Conservation (phyloP, 345 rosid species). For the Linum tenue region DNA sequence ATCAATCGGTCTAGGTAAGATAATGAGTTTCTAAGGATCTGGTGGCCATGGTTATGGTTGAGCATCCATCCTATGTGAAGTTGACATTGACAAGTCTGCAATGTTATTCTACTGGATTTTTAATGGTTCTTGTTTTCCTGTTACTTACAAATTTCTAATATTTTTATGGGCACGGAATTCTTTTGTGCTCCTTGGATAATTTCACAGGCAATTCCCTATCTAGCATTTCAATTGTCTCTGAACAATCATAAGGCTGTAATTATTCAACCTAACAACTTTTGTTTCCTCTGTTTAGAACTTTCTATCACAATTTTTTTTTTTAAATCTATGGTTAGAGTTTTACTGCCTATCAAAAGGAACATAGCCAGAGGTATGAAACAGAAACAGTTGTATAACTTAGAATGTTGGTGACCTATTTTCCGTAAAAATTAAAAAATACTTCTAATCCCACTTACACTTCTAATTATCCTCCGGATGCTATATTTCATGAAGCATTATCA, state of each 20-base stretch:
- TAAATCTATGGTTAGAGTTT: too few relatives aligned
- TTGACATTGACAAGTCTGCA: not conserved
- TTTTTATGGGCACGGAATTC: not conserved
- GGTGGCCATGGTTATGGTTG: not conserved
- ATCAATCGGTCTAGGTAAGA: slow-evolving; percentile 97
- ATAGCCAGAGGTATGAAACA: too few relatives aligned
- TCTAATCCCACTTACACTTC: too few relatives aligned
- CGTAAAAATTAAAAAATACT: too few relatives aligned
- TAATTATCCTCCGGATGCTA: not conserved
- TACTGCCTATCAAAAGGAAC: too few relatives aligned
- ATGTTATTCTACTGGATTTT: not conserved
- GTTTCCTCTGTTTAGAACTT: not conserved
- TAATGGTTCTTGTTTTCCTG: not conserved
- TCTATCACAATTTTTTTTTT: not conserved
- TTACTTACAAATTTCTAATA: not conserved
- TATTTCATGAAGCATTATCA: not conserved
- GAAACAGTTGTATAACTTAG: too few relatives aligned
- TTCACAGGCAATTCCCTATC: not conserved
- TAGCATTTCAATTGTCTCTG: not conserved
- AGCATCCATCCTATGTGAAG: not conserved
- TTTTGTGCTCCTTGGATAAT: not conserved
- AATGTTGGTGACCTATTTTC: too few relatives aligned
- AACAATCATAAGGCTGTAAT: not conserved
- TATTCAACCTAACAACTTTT: not conserved
- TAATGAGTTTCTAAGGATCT: not conserved